Base-by-base conservation (phyloP, 2,329 filamentous ascomycete genomes). In the Sclerotinia spermophila region DNA sequence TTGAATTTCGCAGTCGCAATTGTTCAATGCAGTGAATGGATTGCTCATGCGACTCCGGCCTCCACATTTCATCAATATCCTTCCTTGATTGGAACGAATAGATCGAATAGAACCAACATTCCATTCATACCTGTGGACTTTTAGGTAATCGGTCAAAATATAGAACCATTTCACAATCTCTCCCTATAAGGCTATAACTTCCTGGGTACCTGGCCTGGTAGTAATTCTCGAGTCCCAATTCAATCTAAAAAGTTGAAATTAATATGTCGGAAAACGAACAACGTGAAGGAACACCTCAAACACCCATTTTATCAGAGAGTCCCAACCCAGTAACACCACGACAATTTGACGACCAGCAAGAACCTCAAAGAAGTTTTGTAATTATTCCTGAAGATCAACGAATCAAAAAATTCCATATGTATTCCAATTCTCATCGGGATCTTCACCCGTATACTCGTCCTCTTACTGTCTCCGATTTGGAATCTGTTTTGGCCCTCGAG, bases 391-490 rank as follows among this genome's bases (percentile, higher is more conserved):
- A 72, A 27, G 69, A 73, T 42, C 74, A 78, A 55, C 75, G 76
- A 59, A 68, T 67, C 72, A 73, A 72, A 58, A 61, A 67, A 55
- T 56, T 69, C 48, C 45, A 27, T 17, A 64, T 55, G 59, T 65
- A 55, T 69, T 71, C 73, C 15, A 89, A 90, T 42, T 67, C 62
- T 33, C 53, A 67, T 55, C 64, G 45, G 76, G 84, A 87, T 66
- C 87, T 93, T 76, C 87, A 92, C 77, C 89, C 93, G 38, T 91
- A 92, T 76, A 86, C 92, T n/a, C 88, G 92, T 67, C 87, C 91
- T 40, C 85, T 97, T 66, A 92, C 87, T 55, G 80, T 86, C 62
- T 86, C 86, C 38, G 89, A 93, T 76, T 79, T 90, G 64, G 87
- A 90, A 44, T 87, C 86, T 11, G 86, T 85, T 73, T 79, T 86